Evolutionary conservation across 768 basidiomycete species (phyloP).

Genomic region (Boletus edulis): DNA sequence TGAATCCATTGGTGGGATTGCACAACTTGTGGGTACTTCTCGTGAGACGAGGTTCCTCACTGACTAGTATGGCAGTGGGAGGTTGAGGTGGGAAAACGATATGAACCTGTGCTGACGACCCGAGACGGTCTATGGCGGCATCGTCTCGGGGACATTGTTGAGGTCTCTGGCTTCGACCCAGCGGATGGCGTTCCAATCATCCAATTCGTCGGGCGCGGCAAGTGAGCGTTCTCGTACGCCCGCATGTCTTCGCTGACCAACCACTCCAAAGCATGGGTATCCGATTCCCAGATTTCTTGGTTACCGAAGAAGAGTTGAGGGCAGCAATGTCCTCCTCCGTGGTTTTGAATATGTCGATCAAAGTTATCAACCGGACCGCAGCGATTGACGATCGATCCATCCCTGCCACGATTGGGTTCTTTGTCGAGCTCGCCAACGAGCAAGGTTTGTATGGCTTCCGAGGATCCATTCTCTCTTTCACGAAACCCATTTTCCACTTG

Average conservation of each 20-base stretch:
- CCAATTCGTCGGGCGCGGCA: conserved; percentile 11
- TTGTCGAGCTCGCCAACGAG: conserved; percentile 4
- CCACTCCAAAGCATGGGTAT: neutral
- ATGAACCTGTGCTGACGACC: conserved; percentile 21
- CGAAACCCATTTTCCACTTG: neutral
- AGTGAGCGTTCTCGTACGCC: conserved; percentile 1
- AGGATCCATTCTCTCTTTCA: neutral
- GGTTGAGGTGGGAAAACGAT: conserved; percentile 8
- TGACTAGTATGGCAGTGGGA: conserved; percentile 17
- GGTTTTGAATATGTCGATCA: neutral
- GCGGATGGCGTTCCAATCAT: conserved; percentile 17
- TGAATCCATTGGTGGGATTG: neutral
- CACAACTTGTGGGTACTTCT: neutral
- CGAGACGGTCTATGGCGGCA: conserved; percentile 21
- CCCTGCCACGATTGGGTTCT: conserved; percentile 12
- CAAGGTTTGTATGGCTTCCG: neutral
- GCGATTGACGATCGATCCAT: neutral
- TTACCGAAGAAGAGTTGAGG: conserved; percentile 11
- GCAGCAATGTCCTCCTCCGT: conserved; percentile 1
- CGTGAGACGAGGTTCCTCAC: neutral
- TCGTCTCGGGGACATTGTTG: conserved; percentile 18
- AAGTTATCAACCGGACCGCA: conserved; percentile 8
- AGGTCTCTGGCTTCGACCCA: conserved; percentile 20
- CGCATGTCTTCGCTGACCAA: neutral
- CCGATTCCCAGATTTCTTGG: conserved; percentile 10